phyloP scores from a whole-genome alignment of 495 filamentous ascomycete genomes.

The Hypoxylon crocopeplum region DNA sequence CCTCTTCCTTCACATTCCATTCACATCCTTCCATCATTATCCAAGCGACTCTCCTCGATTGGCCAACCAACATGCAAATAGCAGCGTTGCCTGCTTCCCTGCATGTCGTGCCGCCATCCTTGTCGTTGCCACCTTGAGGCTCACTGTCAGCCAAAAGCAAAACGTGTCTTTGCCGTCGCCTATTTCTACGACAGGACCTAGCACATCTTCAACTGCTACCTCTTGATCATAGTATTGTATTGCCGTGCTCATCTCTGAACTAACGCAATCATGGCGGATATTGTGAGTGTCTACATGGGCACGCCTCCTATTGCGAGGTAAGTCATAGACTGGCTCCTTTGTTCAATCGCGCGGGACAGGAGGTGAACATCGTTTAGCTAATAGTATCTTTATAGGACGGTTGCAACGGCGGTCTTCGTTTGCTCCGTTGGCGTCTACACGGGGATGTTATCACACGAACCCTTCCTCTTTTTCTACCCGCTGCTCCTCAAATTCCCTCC shows the following conservation, averaged over 20 bases:
- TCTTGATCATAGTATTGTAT: conserved; percentile 5
- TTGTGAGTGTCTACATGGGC: conserved; percentile 35
- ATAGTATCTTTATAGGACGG: conserved; percentile 59
- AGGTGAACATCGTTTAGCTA: background rate
- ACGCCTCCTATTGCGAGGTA: conserved; percentile 43
- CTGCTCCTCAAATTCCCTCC: conserved; percentile 69
- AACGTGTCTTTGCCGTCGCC: conserved; percentile 24
- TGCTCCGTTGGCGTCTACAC: conserved; percentile 68
- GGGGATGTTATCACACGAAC: conserved; percentile 59
- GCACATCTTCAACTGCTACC: background rate
- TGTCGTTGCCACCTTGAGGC: conserved; percentile 33
- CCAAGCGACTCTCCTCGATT: conserved; percentile 28
- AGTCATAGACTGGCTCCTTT: background rate
- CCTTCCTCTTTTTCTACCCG: conserved; percentile 64
- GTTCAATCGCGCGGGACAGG: background rate
- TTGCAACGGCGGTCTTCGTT: conserved; percentile 70
- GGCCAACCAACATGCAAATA: conserved; percentile 41
- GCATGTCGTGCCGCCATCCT: conserved; percentile 33
- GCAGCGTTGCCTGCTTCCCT: conserved; percentile 33
- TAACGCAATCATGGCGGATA: conserved; percentile 37
- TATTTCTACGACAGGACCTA: background rate
- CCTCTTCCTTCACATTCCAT: conserved; percentile 25
- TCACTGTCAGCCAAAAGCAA: conserved; percentile 22
- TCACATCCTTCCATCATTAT: conserved; percentile 2
- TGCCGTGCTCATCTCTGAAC: background rate